Evolutionary conservation across 805 yeast species (phyloP), one percentile per base, ranked within the genome.

Genomic region (Teunomyces cretensis): DNA sequence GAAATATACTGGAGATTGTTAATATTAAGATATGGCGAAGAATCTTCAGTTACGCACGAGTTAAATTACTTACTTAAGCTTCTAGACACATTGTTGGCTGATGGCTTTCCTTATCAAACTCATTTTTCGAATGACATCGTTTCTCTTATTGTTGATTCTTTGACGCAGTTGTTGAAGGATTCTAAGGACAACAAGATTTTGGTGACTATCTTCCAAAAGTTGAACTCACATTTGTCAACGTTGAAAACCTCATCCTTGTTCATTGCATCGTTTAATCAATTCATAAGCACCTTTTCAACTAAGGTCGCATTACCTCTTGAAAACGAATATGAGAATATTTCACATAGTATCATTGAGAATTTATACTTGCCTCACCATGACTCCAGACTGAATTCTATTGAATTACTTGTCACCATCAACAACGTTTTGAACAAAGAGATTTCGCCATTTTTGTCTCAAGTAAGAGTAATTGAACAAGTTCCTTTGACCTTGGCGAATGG

Each of bases 401-500:
- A 72, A n/a, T 58, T 81, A 30, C 53, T 84, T 4, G 58, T 62
- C 2, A 55, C 64, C 0, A 52, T 74, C 9, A 42, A 61, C 27
- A 54, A 58, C 4, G 44, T 51, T 4, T 42, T 47, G 13, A 50
- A 44, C 6, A 27, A 45, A 11, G 67, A 65, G 8, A 57, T 69
- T 12, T 73, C 80, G 2, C 59, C 60, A 2, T 53, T 76, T 12
- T 50, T 84, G n/a, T 64, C 72, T 26, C 80, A 77, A 42, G 77
- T 84, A 48, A 65, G 74, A 32, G 55, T 79, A 2, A 78, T 91
- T 39, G 97, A 89, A 60, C 80, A 82, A 46, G 76, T 84, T 6
- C 96, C 96, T 0, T 70, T 84, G 41, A 78, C 78, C n/a, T 64
- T 90, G 13, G 68, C 78, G 9, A 80, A 80, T 45, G 85, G 87